Base-by-base conservation (phyloP, 2,329 filamentous ascomycete genomes). In the Coniochaeta sp. region DNA sequence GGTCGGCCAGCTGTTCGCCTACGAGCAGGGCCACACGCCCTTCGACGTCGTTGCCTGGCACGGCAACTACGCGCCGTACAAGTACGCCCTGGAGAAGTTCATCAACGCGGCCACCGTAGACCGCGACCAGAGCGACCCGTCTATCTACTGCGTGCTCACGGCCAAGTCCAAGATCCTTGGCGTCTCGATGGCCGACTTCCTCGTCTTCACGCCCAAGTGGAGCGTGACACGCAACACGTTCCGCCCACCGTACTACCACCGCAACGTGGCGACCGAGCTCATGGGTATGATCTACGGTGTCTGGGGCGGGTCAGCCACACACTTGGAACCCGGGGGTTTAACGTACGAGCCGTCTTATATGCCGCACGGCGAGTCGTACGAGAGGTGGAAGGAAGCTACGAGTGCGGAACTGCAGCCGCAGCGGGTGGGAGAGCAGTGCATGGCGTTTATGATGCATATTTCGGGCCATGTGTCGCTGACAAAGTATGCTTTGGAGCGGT, bases 21-120 rank as follows among this genome's bases (percentile, higher is more conserved):
- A 81, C 59, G 79, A 77, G 24, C 87, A 90, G 68, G 76, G 76
- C 24, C 87, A 89, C 68, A 86, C 81, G 2, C 87, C 88, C 0
- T 90, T 89, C 66, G 87, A 90, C 65, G 87, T 89, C 1, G 84
- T 89, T 0, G 87, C 85, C 1, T 89, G 87, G 87, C 86, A 89
- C 65, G 87, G 87, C n/a, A 85, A 83, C 58, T 88, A 88, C 65
- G 84, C 84, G 59, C 81, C 81, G 0, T 83, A 78, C 71, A 83
- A 83, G 69, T 84, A 84, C 66, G 81, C 81, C 57, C 68, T 84
- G 4, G 81, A 79, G 8, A 81, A 81, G 60, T 74, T 87, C 76
- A 69, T 88, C 78, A 80, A 81, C 72, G 72, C 83, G 70, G 85
- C 82, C 57, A 79, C 77, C 62, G 80, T 84, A 57, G 81, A 78